Base-by-base conservation (phyloP, 305 asterid species). In the Solanum hybrid region DNA sequence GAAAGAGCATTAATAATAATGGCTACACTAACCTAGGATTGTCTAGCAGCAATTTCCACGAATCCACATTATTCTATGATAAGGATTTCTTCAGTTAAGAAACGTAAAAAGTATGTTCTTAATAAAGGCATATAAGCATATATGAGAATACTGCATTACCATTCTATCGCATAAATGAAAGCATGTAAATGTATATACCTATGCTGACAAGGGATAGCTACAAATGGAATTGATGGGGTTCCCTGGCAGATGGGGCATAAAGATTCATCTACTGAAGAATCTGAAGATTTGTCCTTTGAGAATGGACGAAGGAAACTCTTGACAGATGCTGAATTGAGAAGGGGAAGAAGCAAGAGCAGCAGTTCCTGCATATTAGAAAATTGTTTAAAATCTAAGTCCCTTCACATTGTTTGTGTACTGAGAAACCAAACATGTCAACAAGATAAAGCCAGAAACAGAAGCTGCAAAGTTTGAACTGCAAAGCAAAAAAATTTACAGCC, bases 141-240 rank as follows among this genome's bases (percentile, higher is more conserved):
- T 69, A 38, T 40, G 76, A 27, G 56, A 78, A 91, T 79, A 78
- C 14, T 82, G 27, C 38, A 82, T 27, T 9, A 42, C 38, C 38
- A 82, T 42, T 27, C 36, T 42, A 82, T 42, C 3, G 27, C 38
- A 24, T 45, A 78, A 24, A 34, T 14, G 78, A 76, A 85, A 88
- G 56, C 12, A 72, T 76, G 37, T 9, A 77, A 37, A 90, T 12
- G 38, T 29, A 77, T n/a, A 73, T 94, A 96, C 99, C 98, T 95
- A 92, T 97, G 99, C 89, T 95, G 98, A 91, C 99, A 96, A 31
- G 99, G 99, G 86, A 97, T 91, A 85, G 99, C 99, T 90, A 95
- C 89, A 90, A 96, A 96, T 75, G 99, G 98, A 92, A 96, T 94
- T 86, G 97, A 95, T 40, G 99, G 99, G 91, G 92, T 91, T 29